Percentiles rank a stretch among this genome's conserved stretches.
phyloP scores from a whole-genome alignment of 2,329 filamentous ascomycete species.

The Fusarium sambucinum region DNA sequence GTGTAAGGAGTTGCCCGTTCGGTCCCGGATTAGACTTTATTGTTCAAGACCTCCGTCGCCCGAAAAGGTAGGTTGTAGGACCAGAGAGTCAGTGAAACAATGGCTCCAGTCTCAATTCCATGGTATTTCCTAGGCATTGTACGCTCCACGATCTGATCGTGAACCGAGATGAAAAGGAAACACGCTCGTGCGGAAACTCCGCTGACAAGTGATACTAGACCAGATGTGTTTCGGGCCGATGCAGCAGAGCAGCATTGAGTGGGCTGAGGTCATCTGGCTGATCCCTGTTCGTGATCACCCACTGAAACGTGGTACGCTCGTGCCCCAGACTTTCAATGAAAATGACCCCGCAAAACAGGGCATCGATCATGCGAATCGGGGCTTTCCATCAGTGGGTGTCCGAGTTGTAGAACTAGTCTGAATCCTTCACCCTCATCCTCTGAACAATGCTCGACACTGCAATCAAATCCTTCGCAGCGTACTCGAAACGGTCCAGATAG shows the following conservation, averaged over 20 bases:
- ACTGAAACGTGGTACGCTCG: conserved; percentile 25
- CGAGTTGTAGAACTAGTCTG: conserved; percentile 4
- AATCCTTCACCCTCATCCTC: neutral
- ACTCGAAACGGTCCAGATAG: conserved; percentile 1
- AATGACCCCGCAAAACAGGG: conserved; percentile 21
- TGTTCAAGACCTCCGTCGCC: neutral
- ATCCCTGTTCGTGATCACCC: conserved; percentile 21
- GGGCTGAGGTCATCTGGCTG: conserved; percentile 15
- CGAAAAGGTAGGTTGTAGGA: conserved; percentile 8
- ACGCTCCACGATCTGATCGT: neutral
- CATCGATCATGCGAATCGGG: conserved; percentile 4
- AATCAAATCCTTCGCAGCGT: conserved; percentile 22
- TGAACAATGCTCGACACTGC: conserved; percentile 17
- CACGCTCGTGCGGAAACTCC: conserved; percentile 22
- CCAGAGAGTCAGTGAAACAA: neutral
- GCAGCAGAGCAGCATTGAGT: neutral
- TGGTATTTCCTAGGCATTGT: neutral
- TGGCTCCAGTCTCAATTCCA: neutral
- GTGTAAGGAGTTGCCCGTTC: neutral
- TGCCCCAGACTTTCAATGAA: conserved; percentile 17
- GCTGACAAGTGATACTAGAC: conserved; percentile 21
- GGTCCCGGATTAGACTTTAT: neutral
- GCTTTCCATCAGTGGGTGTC: neutral
- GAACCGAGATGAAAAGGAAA: neutral
- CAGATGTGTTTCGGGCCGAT: conserved; percentile 26